phyloP scores from a whole-genome alignment of 179 eudicot genomes.

The Corrigiola litoralis region DNA sequence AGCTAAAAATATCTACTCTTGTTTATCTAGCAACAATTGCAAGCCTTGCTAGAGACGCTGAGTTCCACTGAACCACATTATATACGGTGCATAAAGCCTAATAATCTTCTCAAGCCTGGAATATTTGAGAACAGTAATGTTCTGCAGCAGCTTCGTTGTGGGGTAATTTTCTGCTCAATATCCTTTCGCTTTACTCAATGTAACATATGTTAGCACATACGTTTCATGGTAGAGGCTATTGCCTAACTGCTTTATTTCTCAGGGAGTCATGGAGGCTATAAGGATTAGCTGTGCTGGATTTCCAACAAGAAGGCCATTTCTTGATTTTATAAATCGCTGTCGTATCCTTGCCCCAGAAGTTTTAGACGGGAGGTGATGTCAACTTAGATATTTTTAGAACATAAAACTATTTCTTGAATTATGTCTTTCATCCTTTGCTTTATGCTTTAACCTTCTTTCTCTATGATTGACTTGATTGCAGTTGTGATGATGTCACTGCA shows the following conservation, averaged over 20 bases:
- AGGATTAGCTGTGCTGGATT: slow-evolving; percentile 95
- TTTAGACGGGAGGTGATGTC: slow-evolving; percentile 54
- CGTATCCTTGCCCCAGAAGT: slow-evolving; percentile 70
- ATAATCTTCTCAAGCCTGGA: slow-evolving; percentile 82
- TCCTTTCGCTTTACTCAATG: background rate
- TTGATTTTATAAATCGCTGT: slow-evolving; percentile 66
- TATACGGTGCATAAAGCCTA: slow-evolving; percentile 92
- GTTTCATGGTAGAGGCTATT: slow-evolving; percentile 2
- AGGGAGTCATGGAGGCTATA: slow-evolving; percentile 98
- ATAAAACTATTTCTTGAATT: background rate
- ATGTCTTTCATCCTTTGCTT: background rate
- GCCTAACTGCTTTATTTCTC: slow-evolving; percentile 8
- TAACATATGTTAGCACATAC: background rate
- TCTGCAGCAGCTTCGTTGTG: slow-evolving; percentile 88
- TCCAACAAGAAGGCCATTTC: slow-evolving; percentile 76
- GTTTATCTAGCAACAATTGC: slow-evolving; percentile 75
- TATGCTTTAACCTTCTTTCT: background rate
- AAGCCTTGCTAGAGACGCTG: slow-evolving; percentile 83
- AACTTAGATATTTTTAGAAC: background rate
- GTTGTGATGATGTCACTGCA: slow-evolving; percentile 59
- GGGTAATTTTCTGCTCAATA: slow-evolving; percentile 42
- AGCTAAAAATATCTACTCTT: slow-evolving; percentile 2
- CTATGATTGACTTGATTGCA: slow-evolving; percentile 19
- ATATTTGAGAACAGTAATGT: slow-evolving; percentile 79
- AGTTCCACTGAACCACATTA: slow-evolving; percentile 90